Conservation (phyloP, 768 basidiomycete species). For the Astraeus odoratus region DNA sequence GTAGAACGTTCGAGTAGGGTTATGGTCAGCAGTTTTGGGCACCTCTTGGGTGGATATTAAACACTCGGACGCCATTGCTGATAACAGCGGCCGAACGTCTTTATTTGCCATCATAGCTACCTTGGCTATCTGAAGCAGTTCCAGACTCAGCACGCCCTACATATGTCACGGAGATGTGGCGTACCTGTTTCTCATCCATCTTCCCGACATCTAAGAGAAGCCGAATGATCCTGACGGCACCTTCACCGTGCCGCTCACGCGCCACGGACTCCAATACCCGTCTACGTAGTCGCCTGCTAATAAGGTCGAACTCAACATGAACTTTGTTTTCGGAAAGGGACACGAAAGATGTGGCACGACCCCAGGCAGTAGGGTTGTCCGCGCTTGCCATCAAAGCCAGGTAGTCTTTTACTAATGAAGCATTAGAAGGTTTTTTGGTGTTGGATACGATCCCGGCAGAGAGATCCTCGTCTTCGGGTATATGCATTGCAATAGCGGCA, state of each 20-base stretch:
- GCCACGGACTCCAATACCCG: slow-evolving; percentile 72
- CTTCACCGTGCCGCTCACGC: slow-evolving; percentile 75
- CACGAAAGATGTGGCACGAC: slow-evolving; percentile 64
- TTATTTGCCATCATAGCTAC: slow-evolving; percentile 88
- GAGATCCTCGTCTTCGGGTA: slow-evolving; percentile 59
- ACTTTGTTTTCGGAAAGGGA: slow-evolving; percentile 66
- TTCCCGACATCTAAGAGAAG: slow-evolving; percentile 78
- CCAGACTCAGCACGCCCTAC: slow-evolving; percentile 1
- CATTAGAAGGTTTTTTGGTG: slow-evolving; percentile 46
- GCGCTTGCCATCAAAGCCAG: slow-evolving; percentile 72
- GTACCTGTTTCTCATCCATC: slow-evolving; percentile 90
- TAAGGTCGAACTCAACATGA: slow-evolving; percentile 72
- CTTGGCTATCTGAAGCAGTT: slow-evolving; percentile 73
- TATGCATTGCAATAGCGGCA: slow-evolving; percentile 53
- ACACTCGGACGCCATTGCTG: slow-evolving; percentile 71
- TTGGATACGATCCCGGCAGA: slow-evolving; percentile 52
- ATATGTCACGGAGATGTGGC: slow-evolving; percentile 11
- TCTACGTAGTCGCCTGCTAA: slow-evolving; percentile 59
- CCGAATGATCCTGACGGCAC: slow-evolving; percentile 76
- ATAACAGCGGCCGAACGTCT: slow-evolving; percentile 75
- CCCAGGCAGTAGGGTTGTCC: slow-evolving; percentile 75
- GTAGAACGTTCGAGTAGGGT: slow-evolving; percentile 84
- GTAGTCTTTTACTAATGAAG: slow-evolving; percentile 69
- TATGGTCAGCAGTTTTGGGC: slow-evolving; percentile 83
- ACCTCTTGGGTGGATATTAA: slow-evolving; percentile 91